A percentile compares a stretch with the other conserved stretches of the same genome.
phyloP scores from a whole-genome alignment of 176 grass and related monocot genomes.

The Cenchrus purpureus region DNA sequence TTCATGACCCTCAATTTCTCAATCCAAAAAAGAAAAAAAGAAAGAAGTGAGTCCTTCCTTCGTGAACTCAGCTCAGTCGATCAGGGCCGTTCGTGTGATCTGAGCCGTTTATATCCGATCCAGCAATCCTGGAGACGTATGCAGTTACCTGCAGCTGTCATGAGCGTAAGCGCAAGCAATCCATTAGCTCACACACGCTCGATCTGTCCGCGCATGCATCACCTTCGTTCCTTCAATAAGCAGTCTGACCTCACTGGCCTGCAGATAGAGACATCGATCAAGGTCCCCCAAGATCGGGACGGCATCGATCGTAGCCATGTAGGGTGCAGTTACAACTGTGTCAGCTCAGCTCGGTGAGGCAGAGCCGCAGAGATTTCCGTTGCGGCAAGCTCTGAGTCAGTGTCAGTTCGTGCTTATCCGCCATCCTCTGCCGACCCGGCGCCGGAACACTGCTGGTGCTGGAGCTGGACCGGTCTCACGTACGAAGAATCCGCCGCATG shows the following conservation, averaged over 20 bases:
- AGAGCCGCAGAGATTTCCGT: not conserved
- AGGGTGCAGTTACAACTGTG: not conserved
- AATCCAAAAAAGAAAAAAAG: too few species aligned
- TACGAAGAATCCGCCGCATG: not conserved
- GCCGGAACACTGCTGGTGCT: not conserved
- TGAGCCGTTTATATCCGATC: not conserved
- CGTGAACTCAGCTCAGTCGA: not conserved
- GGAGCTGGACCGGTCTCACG: not conserved
- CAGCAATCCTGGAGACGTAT: not conserved
- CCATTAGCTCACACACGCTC: not conserved
- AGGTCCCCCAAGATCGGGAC: not conserved
- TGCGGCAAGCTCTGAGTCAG: not conserved
- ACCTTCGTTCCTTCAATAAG: not conserved
- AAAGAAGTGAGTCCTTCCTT: too few species aligned
- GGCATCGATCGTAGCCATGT: not conserved
- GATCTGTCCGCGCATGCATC: not conserved
- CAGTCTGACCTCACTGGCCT: not conserved
- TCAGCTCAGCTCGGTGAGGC: not conserved
- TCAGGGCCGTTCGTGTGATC: not conserved
- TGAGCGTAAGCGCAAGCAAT: not conserved
- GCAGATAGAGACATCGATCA: not conserved
- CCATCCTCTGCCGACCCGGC: not conserved
- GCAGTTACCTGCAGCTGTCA: not conserved
- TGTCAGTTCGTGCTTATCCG: not conserved
- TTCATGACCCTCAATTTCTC: too few species aligned